phyloP scores from a whole-genome alignment of 768 basidiomycete genomes.

The Leccinum variicolor region DNA sequence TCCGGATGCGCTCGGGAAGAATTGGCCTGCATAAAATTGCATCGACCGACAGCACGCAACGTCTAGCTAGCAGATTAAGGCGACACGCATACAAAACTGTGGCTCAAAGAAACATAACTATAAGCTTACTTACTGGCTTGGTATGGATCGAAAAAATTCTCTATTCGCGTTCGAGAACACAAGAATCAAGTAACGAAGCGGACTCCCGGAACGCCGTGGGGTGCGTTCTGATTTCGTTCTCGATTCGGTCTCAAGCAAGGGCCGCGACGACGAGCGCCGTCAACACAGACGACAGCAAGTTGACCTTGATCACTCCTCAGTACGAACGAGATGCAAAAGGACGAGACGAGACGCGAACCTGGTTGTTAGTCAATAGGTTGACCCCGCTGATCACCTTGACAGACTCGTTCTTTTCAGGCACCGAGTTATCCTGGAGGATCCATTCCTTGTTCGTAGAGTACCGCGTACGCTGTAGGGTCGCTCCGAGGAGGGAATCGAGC shows the following conservation, averaged over 20 bases:
- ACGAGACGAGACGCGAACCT: conserved; percentile 39
- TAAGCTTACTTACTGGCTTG: background rate
- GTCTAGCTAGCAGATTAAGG: too few species aligned
- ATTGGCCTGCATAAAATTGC: too few species aligned
- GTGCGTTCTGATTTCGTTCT: background rate
- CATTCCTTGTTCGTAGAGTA: conserved; percentile 61
- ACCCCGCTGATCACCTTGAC: conserved; percentile 60
- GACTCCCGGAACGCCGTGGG: background rate
- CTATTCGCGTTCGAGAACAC: background rate
- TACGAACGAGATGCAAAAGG: background rate
- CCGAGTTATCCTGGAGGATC: conserved; percentile 58
- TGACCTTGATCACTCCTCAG: conserved; percentile 34
- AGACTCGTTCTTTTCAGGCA: conserved; percentile 36
- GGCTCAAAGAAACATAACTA: too few species aligned
- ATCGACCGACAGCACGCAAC: too few species aligned
- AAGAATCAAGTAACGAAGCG: background rate
- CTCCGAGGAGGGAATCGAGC: conserved; percentile 87
- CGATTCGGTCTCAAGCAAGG: conserved; percentile 27
- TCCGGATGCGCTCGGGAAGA: too few species aligned
- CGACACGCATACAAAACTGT: too few species aligned
- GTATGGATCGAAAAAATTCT: background rate
- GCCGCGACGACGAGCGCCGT: conserved; percentile 36
- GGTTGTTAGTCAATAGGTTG: conserved; percentile 76
- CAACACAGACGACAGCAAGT: conserved; percentile 41
- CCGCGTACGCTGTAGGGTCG: conserved; percentile 78